Conservation (phyloP, 1,139 yeast species). For the Lodderomyces beijingensis region DNA sequence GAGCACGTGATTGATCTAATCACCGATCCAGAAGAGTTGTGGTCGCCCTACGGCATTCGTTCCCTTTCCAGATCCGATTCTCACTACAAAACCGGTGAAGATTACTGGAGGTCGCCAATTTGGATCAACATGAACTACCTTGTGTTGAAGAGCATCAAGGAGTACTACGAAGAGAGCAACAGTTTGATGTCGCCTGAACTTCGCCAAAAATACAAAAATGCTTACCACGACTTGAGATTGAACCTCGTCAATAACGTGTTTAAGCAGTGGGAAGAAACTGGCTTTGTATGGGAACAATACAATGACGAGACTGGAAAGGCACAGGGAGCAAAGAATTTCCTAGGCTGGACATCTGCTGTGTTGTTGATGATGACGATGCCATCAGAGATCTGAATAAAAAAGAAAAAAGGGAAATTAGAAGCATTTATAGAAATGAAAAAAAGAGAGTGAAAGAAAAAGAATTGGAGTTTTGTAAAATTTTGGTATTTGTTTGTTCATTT, state of each 20-base stretch:
- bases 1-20: slow-evolving; percentile 52
- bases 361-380: slow-evolving; percentile 83
- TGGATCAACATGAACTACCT: slow-evolving; percentile 93
- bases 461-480: neutral
- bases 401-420: slow-evolving; percentile 7
- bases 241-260: slow-evolving; percentile 68
- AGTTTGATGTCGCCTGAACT: slow-evolving; percentile 23
- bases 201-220: slow-evolving; percentile 27
- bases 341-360: slow-evolving; percentile 91
- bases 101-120: slow-evolving; percentile 94
- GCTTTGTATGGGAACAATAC: slow-evolving; percentile 90
- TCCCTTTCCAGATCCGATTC: slow-evolving; percentile 70
- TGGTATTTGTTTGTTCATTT: neutral
- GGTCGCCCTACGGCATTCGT: slow-evolving; percentile 78
- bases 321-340: slow-evolving; percentile 81
- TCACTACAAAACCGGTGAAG: slow-evolving; percentile 71
- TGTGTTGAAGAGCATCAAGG: slow-evolving; percentile 61
- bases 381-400: slow-evolving; percentile 6
- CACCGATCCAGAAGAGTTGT: slow-evolving; percentile 66
- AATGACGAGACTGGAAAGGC: slow-evolving; percentile 72
- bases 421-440: neutral
- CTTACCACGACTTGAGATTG: slow-evolving; percentile 56
- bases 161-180: slow-evolving; percentile 38
- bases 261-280: slow-evolving; percentile 66
- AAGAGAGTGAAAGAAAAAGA: neutral